These are phyloP conservation scores for Alnus glutinosa DNA, from an alignment of 306 rosid species.

Conservation along the genomic window DNA sequence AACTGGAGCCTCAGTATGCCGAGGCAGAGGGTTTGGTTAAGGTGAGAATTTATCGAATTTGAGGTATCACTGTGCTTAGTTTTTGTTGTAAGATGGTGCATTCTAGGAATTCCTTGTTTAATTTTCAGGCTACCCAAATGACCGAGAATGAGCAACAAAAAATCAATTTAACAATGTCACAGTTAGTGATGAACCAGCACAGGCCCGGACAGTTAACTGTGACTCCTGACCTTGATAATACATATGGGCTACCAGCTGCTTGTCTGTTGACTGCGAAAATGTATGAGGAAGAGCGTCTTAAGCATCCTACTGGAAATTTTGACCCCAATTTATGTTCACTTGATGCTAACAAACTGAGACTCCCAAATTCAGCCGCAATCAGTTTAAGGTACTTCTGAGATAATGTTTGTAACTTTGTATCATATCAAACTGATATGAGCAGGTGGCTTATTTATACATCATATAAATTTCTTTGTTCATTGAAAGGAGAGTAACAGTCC, in stretches of 20 bases:
- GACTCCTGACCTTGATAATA: slow-evolving; percentile 17
- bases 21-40: slow-evolving; percentile 28
- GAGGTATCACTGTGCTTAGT: background rate
- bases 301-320: slow-evolving; percentile 6
- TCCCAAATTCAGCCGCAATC: slow-evolving; percentile 11
- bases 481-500: background rate
- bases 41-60: slow-evolving; percentile 20
- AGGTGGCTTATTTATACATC: slow-evolving; percentile 3
- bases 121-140: slow-evolving; percentile 40
- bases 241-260: slow-evolving; percentile 23
- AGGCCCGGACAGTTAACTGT: slow-evolving; percentile 27
- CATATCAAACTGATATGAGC: slow-evolving; percentile 5
- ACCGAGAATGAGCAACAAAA: slow-evolving; percentile 20
- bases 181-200: slow-evolving; percentile 21
- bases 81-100: slow-evolving; percentile 13
- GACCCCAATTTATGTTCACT: slow-evolving; percentile 19
- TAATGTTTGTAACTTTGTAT: background rate
- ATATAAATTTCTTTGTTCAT: background rate
- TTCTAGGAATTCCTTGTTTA: background rate
- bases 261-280: slow-evolving; percentile 1
- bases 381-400: slow-evolving; percentile 38
- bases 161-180: slow-evolving; percentile 27
- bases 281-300: slow-evolving; percentile 18
- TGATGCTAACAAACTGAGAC: slow-evolving; percentile 18
- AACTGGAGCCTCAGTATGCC: slow-evolving; percentile 9